Conservation (phyloP, 2,329 filamentous ascomycete species). For the Sarocladiaceae sp. region DNA sequence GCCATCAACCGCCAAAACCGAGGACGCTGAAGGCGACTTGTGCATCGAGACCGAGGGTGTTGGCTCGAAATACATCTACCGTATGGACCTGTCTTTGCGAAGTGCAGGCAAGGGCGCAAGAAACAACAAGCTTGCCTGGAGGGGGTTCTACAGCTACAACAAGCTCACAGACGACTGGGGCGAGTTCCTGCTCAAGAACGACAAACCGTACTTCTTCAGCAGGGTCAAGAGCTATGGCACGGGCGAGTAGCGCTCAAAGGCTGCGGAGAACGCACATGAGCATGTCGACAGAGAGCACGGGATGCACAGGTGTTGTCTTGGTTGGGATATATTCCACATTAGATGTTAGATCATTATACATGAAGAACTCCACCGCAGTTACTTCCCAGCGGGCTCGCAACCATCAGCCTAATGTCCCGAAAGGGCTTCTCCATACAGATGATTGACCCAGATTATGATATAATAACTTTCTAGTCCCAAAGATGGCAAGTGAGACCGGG, state of each 20-base stretch:
- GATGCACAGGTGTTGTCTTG: too few relatives aligned
- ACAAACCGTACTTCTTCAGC: constrained; percentile 62
- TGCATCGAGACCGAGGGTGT: constrained; percentile 83
- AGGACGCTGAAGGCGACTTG: constrained; percentile 56
- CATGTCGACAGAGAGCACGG: too few relatives aligned
- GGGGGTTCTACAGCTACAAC: constrained; percentile 88
- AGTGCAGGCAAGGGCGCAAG: constrained; percentile 56
- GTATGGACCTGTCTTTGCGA: constrained; percentile 69
- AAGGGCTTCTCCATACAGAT: too few relatives aligned
- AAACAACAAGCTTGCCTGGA: constrained; percentile 87
- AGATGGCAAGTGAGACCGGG: too few relatives aligned
- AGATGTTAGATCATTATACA: too few relatives aligned
- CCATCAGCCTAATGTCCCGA: too few relatives aligned
- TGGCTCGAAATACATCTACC: constrained; percentile 76
- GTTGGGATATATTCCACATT: too few relatives aligned
- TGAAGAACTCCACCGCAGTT: too few relatives aligned
- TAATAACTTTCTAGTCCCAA: too few relatives aligned
- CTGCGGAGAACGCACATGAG: too few relatives aligned
- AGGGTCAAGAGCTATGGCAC: constrained; percentile 56
- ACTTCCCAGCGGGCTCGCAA: too few relatives aligned
- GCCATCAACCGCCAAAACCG: background rate
- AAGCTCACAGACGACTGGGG: constrained; percentile 84
- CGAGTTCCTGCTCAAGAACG: constrained; percentile 62
- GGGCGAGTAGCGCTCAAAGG: constrained; percentile 31
- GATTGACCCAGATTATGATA: too few relatives aligned